Conservation (phyloP, 1,284 basidiomycete genomes). For the Ustilago loliicola region DNA sequence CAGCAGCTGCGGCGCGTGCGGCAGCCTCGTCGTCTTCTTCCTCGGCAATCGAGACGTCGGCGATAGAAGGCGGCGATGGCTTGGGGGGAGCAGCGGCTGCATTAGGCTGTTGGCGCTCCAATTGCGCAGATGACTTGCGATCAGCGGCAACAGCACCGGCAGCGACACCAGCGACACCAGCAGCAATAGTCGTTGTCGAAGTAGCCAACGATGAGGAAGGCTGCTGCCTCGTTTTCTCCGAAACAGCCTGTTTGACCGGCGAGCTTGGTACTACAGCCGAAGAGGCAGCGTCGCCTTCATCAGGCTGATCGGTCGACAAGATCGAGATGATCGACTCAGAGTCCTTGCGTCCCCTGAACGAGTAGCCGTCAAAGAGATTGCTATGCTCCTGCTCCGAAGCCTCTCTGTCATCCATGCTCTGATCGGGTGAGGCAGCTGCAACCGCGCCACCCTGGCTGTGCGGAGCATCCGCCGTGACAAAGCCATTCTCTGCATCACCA, state of each 20-base stretch:
- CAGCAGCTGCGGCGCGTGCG: slow-evolving; percentile 57
- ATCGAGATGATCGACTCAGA: slow-evolving; percentile 60
- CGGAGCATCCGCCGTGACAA: slow-evolving; percentile 28
- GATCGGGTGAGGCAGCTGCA: slow-evolving; percentile 30
- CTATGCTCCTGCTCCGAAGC: slow-evolving; percentile 35
- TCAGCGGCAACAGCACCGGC: slow-evolving; percentile 11
- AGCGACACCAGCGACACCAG: slow-evolving; percentile 20
- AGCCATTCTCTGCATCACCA: slow-evolving; percentile 10
- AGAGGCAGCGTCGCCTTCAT: slow-evolving; percentile 28
- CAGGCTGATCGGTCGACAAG: slow-evolving; percentile 29
- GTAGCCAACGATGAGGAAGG: neutral
- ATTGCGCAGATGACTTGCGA: slow-evolving; percentile 7
- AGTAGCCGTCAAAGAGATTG: slow-evolving; percentile 66
- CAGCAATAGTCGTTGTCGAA: slow-evolving; percentile 22
- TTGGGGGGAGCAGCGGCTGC: neutral
- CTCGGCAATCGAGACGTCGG: slow-evolving; percentile 36
- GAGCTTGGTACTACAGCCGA: slow-evolving; percentile 14
- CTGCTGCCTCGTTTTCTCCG: neutral
- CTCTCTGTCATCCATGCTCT: slow-evolving; percentile 46
- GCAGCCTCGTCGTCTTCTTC: slow-evolving; percentile 64
- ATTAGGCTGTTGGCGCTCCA: slow-evolving; percentile 14
- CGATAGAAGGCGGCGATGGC: slow-evolving; percentile 12
- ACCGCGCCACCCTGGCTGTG: slow-evolving; percentile 6
- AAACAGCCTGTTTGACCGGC: slow-evolving; percentile 19
- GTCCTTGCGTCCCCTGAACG: slow-evolving; percentile 63